Evolutionary conservation across 805 yeast species (phyloP), one percentile per base, ranked within the genome.

Genomic region (Hanseniaspora osmophila): DNA sequence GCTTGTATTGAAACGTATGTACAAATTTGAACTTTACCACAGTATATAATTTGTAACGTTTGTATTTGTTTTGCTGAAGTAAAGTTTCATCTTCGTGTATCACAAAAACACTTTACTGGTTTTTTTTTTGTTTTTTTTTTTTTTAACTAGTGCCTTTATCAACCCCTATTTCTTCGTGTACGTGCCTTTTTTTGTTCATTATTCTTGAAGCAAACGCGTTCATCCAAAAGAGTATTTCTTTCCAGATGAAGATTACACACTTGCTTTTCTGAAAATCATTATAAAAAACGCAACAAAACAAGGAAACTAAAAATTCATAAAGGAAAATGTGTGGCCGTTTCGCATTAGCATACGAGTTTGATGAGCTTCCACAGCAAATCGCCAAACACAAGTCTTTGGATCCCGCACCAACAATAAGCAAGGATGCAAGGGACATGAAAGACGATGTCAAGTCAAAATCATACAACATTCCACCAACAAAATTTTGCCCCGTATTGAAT

Each of bases 381-480:
- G 44, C 13, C 15, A 42, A 19, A 16, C 42, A 12, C 38, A 33
- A 38, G 11, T 33, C 41, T 13, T 35, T 33, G 13, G 33, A 41
- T 38, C 41, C 50, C 49, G 41, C 51, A 16, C 47, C 49, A 15
- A 49, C 48, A 18, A 49, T 51, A 9, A 52, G 51, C 32, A 44
- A 50, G 12, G 41, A 41, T 22, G 33, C 47, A 30, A 43, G 48
- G 6, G 37, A 47, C 10, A 48, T 57, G 17, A 44, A 55, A 11
- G 56, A 64, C 1, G 52, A 54, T 0, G 40, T 41, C 1, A 63
- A 63, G 30, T 41, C 48, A 0, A 65, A 69, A 3, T 63, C 77
- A 7, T 79, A 70, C 56, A 81, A 82, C 51, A 67, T 82, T 1
- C 75, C 78, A 0, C 92, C 90, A 1, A 77, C 83, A 2, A 63